Evolutionary conservation across 1,139 yeast species (phyloP).

Genomic region (Candida sojae): DNA sequence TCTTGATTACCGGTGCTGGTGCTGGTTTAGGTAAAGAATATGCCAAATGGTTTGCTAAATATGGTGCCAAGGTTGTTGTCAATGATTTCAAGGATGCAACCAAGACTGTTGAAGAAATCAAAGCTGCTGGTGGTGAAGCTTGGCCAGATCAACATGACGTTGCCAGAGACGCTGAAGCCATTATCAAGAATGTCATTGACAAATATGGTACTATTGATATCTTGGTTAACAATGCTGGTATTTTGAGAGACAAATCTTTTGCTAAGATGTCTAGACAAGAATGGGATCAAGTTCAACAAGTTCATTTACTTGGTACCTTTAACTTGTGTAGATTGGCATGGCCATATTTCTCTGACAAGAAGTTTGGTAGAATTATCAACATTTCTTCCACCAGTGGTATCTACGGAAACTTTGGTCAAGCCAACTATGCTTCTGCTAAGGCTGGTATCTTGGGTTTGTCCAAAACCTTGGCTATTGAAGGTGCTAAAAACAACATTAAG

Average conservation of each 20-base stretch:
- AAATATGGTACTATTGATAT: conserved; percentile 85
- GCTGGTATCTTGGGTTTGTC: conserved; percentile 85
- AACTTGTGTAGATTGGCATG: conserved; percentile 87
- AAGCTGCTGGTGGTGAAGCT: conserved; percentile 76
- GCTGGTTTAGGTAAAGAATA: conserved; percentile 93
- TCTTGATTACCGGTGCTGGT: conserved; percentile 93
- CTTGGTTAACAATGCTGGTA: conserved; percentile 91
- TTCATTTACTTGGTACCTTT: conserved; percentile 83
- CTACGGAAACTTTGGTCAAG: conserved; percentile 97
- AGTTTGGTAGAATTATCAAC: conserved; percentile 81
- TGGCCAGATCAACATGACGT: conserved; percentile 83
- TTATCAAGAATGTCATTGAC: conserved; percentile 76
- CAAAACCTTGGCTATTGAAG: conserved; percentile 87
- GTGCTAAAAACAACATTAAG: conserved; percentile 72
- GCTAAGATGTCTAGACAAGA: conserved; percentile 80
- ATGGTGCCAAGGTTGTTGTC: conserved; percentile 94
- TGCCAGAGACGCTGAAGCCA: conserved; percentile 72
- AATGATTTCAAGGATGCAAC: conserved; percentile 85
- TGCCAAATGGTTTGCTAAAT: conserved; percentile 80
- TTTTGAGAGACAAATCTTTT: conserved; percentile 87
- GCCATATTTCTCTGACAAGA: conserved; percentile 82
- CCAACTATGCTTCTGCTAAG: conserved; percentile 94
- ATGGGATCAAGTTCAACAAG: conserved; percentile 81
- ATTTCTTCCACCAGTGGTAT: conserved; percentile 95
- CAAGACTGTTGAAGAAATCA: conserved; percentile 76